Evolutionary conservation across 805 yeast genomes (phyloP), one percentile per base, ranked within the genome.

Genomic region (Komagataella ulmi): DNA sequence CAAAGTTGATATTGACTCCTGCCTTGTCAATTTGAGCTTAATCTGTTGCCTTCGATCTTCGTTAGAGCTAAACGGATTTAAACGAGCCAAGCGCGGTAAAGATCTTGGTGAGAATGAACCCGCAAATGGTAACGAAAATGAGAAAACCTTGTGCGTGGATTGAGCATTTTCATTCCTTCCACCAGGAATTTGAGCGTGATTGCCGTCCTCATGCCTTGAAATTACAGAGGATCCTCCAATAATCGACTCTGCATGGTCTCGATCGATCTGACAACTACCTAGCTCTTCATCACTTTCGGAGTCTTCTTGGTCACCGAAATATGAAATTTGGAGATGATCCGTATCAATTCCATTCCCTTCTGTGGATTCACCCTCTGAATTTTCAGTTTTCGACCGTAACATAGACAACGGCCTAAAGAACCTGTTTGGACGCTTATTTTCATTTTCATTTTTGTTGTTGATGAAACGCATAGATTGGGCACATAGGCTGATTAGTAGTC

Each of bases 61-160:
- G 18, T 64, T 45, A 10, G 24, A 30, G 51, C 49, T 52, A 47
- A 49, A 52, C 50, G 40, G 53, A 18, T 48, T 54, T 47, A 49
- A 52, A 23, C 30, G 51, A 50, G 57, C 62, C 44, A 60, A 51
- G 36, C 59, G 56, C 53, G 58, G 64, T 45, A 61, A 50, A 36
- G 65, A 63, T 43, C 57, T 61, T 18, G 59, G 21, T 44, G 71
- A 50, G 46, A n/a, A 30, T 2, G 69, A 70, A 18, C 76, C 74
- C 7, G 80, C 81, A 58, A 81, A 77, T 3, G 86, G 86, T 50
- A 81, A 67, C 17, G 83, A 74, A 56, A 81, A 80, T 45, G 77
- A 69, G 54, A 79, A 79, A 48, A 77, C 73, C 57, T 71, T 73
- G 50, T 68, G 72, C 10, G 60, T 17, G 52, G 19, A n/a, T 49